A percentile compares a stretch with the other conserved stretches of the same genome.
These are phyloP conservation scores for Salmacisia buchloeana DNA, from an alignment of 1,284 basidiomycete genomes.

Conservation along the genomic window DNA sequence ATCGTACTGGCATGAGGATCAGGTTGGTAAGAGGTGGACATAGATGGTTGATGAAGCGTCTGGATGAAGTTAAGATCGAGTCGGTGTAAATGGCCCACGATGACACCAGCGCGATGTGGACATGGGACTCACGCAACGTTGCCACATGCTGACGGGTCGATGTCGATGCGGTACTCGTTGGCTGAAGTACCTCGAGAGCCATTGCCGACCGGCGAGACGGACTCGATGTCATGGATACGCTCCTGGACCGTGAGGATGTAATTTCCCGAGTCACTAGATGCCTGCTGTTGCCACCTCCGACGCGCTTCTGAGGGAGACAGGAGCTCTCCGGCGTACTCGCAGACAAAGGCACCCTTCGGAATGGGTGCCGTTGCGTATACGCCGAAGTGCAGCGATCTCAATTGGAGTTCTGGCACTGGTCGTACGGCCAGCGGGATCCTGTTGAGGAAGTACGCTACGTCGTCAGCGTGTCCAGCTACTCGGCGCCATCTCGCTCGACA, in stretches of 20 bases:
- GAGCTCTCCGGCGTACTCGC: slow-evolving; percentile 15
- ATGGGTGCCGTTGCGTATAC: slow-evolving; percentile 10
- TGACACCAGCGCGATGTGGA: too few species aligned
- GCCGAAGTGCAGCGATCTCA: slow-evolving; percentile 6
- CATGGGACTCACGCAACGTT: slow-evolving; percentile 11
- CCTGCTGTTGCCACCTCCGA: slow-evolving; percentile 8
- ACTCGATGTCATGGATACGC: neutral
- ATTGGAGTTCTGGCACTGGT: neutral
- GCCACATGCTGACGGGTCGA: slow-evolving; percentile 4
- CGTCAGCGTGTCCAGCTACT: too few species aligned
- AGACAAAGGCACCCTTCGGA: slow-evolving; percentile 12
- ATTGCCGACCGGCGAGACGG: too few species aligned
- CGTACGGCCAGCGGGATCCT: neutral
- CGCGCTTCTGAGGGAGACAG: slow-evolving; percentile 10
- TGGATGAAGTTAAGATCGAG: neutral
- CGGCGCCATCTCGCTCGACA: too few species aligned
- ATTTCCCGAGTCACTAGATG: neutral
- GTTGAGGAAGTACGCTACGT: neutral
- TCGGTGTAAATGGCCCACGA: neutral
- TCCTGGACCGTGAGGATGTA: slow-evolving; percentile 3
- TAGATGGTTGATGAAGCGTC: slow-evolving; percentile 13
- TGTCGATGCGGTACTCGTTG: neutral
- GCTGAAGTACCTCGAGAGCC: neutral
- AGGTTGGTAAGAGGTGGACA: slow-evolving; percentile 16
- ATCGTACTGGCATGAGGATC: slow-evolving; percentile 13